Conservation (phyloP, 495 filamentous ascomycete species). For the Lasiosphaeria ovina region DNA sequence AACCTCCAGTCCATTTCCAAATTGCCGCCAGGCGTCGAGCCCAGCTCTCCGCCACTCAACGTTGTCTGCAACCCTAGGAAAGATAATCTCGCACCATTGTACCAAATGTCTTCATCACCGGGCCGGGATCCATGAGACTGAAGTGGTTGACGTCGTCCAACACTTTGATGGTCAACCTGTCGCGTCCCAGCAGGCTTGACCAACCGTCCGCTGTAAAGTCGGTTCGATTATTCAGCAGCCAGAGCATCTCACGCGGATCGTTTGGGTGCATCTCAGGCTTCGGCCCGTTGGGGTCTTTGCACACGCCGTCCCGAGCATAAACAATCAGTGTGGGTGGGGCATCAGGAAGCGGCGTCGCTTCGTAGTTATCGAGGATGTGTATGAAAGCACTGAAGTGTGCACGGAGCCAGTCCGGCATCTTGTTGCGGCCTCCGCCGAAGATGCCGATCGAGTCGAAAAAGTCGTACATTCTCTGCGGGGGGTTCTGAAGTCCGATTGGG, state of each 20-base stretch:
- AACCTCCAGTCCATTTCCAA: no score
- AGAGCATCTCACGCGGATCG: neutral
- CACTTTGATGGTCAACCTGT: neutral
- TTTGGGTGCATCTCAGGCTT: neutral
- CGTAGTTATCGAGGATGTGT: neutral
- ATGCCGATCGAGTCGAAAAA: neutral
- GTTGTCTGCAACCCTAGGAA: no score
- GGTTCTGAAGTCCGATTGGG: neutral
- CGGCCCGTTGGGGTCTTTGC: constrained; percentile 2
- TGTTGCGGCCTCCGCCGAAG: neutral
- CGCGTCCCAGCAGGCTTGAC: neutral
- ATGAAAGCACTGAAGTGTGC: constrained; percentile 1
- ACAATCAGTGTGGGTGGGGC: neutral
- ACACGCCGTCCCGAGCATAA: neutral
- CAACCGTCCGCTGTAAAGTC: neutral
- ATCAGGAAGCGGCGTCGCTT: neutral
- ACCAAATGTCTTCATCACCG: constrained; percentile 1
- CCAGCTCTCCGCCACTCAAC: no score
- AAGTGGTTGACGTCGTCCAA: neutral
- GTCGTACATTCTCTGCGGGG: constrained; percentile 2
- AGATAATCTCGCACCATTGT: neutral
- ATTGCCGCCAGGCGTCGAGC: no score
- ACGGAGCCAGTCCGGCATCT: constrained; percentile 1
- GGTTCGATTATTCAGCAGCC: neutral
- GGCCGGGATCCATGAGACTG: neutral